Base-by-base conservation (phyloP, 2,329 filamentous ascomycete species). In the Aspergillus sclerotialis region DNA sequence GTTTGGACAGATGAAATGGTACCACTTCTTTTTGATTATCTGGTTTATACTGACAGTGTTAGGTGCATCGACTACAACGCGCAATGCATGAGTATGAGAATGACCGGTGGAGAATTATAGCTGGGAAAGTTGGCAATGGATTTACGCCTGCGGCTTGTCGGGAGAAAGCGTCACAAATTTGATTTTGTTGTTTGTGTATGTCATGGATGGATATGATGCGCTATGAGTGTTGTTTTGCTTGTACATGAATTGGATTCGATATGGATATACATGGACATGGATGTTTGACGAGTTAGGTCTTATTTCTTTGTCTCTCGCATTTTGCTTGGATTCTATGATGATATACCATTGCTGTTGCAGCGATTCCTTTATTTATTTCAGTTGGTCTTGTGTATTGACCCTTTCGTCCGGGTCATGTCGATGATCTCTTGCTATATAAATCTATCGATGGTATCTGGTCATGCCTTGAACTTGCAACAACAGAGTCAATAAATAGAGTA, bases 1-100 rank as follows among this genome's bases (percentile, higher is more conserved):
- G 78, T 87, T 52, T 95, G 89, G 89, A 93, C 84, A 32, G 86
- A 93, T 46, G 88, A 94, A 56, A 92, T 85, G 70, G 89, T 94
- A 72, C 36, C 50, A 29, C 29, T 21, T 21, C 28, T 37, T 7
- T 33, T 27, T 11, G 26, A 25, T 30, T 30, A 18, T 41, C 31
- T 34, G 30, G 12, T n/a, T 14, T 2, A 30, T 16, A 14, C n/a
- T 34, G 5, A 44, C 19, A 25, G 17, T 11, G 12, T 35, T 29
- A 64, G 61, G 52, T 63, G 33, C 51, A 57, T 46, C 52, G 59
- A 36, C 52, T 66, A 35, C 54, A 55, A 33, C 59, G 53, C 36
- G 62, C 61, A 23, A 53, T 64, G 28, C 50, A 56, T 28, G 60
- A 65, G 33, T 65, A 66, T 43, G 58, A 65, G 42, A 56, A 61